Percentiles rank a stretch among this genome's conserved stretches.
Evolutionary conservation across 805 yeast genomes (phyloP).

Genomic region (Teunomyces stri): DNA sequence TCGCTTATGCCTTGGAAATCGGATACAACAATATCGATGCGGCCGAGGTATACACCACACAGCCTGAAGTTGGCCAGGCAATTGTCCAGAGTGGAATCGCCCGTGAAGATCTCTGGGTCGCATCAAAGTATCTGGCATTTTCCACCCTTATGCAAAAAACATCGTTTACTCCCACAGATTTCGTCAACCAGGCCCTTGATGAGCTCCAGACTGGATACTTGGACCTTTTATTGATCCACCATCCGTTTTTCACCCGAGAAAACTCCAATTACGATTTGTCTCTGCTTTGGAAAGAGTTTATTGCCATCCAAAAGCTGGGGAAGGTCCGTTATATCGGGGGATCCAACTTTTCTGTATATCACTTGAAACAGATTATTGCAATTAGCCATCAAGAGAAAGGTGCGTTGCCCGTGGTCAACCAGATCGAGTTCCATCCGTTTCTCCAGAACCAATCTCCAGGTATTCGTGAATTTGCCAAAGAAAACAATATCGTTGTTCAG

Average conservation of each 20-base stretch:
- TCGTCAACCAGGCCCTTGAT: slow-evolving; percentile 45
- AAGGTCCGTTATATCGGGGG: slow-evolving; percentile 63
- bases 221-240: slow-evolving; percentile 61
- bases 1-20: slow-evolving; percentile 13
- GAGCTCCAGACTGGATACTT: slow-evolving; percentile 51
- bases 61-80: slow-evolving; percentile 23
- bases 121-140: slow-evolving; percentile 35
- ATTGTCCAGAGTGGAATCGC: slow-evolving; percentile 12
- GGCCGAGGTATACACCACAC: slow-evolving; percentile 25
- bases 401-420: slow-evolving; percentile 56
- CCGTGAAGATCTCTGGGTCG: slow-evolving; percentile 21
- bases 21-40: slow-evolving; percentile 24
- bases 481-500: slow-evolving; percentile 52
- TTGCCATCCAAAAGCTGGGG: slow-evolving; percentile 52
- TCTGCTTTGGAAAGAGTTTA: slow-evolving; percentile 59
- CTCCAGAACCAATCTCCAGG: slow-evolving; percentile 65
- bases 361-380: slow-evolving; percentile 40
- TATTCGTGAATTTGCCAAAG: slow-evolving; percentile 47
- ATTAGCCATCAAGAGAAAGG: slow-evolving; percentile 29
- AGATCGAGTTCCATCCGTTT: slow-evolving; percentile 68
- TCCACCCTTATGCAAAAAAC: slow-evolving; percentile 20
- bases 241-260: slow-evolving; percentile 49
- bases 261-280: slow-evolving; percentile 42
- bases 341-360: slow-evolving; percentile 58
- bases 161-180: slow-evolving; percentile 45